Base-by-base conservation (phyloP, 2,329 filamentous ascomycete genomes). In the Nemania diffusa region DNA sequence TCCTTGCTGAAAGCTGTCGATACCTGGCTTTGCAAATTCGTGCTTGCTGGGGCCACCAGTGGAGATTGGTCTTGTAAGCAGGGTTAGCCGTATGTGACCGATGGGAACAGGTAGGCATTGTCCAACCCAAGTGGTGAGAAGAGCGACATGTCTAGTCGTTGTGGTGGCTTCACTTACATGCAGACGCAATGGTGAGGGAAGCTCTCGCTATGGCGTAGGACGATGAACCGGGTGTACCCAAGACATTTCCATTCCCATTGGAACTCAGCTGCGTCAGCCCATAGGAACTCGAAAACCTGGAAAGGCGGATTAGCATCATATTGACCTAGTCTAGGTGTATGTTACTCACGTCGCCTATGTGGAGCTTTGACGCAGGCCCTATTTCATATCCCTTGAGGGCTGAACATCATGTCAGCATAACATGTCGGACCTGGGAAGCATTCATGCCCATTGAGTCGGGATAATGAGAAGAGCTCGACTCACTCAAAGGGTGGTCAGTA, bases 241-340 rank as follows among this genome's bases (percentile, higher is more conserved):
- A 79, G 73, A 61, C 78, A 79, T 72, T 79, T 79, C 78, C 78
- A 79, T 68, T 79, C 78, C 76, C 78, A 79, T 51, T 78, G 75
- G 42, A 78, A 79, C 56, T 79, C 77, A 51, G 75, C 63, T 27
- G 76, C 71, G 53, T 79, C 78, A 46, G 78, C 77, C 78, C 78
- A 79, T n/a, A 79, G 76, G 62, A 79, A 79, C 60, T 79, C 78
- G 65, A 79, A 79, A 22, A 79, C 78, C 78, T 79, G 57, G 40
- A 15, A 22, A 64, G 51, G 37, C 56, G n/a, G 15, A 40, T 69
- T 55, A 70, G 50, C 34, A 62, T 69, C 29, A 37, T 40, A 51
- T 37, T 24, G 7, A 40, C 48, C n/a, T 11, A 11, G 52, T 53
- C 37, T 15, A 1, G 48, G 32, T 50, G 37, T 50, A n/a, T 15